These are phyloP conservation scores for Boletellus ananiceps DNA, from an alignment of 768 basidiomycete genomes.

Conservation along the genomic window DNA sequence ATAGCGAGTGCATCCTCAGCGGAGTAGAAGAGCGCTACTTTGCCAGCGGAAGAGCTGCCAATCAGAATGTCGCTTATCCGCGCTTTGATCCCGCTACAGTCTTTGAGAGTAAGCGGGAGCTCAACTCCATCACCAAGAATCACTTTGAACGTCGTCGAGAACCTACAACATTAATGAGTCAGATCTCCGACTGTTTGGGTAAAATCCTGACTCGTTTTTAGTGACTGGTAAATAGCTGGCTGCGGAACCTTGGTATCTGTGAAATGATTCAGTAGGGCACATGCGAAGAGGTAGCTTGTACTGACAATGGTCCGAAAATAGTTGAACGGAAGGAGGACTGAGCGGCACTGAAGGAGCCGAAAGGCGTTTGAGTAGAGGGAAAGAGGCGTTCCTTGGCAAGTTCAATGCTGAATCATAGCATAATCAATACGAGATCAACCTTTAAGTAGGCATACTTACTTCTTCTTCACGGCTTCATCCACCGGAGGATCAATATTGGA, in stretches of 20 bases:
- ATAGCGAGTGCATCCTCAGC: constrained; percentile 43
- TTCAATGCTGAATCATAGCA: constrained; percentile 32
- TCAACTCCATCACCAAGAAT: constrained; percentile 47
- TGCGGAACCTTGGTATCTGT: constrained; percentile 25
- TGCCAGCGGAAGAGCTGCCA: constrained; percentile 34
- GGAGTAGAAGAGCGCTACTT: constrained; percentile 60
- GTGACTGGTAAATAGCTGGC: neutral
- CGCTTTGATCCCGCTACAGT: constrained; percentile 32
- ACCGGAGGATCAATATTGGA: neutral
- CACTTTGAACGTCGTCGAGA: constrained; percentile 39
- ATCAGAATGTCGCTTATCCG: constrained; percentile 38
- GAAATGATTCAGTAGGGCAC: constrained; percentile 2
- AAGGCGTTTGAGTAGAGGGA: constrained; percentile 31
- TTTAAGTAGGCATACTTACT: constrained; percentile 11
- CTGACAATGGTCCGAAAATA: constrained; percentile 65
- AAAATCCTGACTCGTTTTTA: constrained; percentile 20
- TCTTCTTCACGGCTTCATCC: constrained; percentile 26
- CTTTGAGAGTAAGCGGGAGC: constrained; percentile 47
- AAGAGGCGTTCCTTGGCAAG: constrained; percentile 46
- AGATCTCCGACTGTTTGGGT: neutral
- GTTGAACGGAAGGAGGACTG: constrained; percentile 48
- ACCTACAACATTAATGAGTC: constrained; percentile 14
- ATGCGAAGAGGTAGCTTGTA: constrained; percentile 8
- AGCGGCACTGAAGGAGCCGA: constrained; percentile 15
- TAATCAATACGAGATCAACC: constrained; percentile 1